Conservation (phyloP, 2,329 filamentous ascomycete genomes). For the Penicillium expansum region DNA sequence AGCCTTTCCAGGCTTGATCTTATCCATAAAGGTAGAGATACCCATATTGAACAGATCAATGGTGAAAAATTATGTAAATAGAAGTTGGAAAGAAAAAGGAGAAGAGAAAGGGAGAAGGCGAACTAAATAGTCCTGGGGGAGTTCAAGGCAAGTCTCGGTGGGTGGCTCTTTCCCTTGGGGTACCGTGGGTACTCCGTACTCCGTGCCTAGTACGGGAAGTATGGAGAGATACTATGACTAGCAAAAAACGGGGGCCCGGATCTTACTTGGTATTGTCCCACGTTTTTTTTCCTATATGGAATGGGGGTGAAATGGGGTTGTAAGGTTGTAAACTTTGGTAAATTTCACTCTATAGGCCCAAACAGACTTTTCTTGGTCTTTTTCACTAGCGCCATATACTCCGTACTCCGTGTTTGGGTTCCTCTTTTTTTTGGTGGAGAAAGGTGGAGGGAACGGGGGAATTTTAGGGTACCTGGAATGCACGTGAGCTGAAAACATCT, state of each 20-base stretch:
- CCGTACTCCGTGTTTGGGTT: conserved; percentile 26
- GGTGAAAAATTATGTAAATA: background rate
- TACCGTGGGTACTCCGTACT: conserved; percentile 12
- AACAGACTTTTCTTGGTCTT: background rate
- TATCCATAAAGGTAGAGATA: conserved; percentile 28
- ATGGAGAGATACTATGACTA: background rate
- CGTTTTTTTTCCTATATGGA: conserved; percentile 12
- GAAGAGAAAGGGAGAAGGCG: conserved; percentile 12
- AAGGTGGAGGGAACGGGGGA: conserved; percentile 21
- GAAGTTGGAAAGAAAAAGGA: background rate
- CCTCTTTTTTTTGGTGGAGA: conserved; percentile 21
- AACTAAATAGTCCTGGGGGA: conserved; percentile 25
- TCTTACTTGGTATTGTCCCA: conserved; percentile 24
- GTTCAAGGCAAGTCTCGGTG: conserved; percentile 1
- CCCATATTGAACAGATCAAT: conserved; percentile 26
- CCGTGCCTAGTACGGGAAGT: background rate
- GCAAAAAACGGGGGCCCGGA: conserved; percentile 33
- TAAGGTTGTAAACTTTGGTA: conserved; percentile 23
- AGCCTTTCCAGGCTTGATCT: conserved; percentile 28
- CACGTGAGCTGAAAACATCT: conserved; percentile 20
- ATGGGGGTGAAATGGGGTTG: conserved; percentile 18
- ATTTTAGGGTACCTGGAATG: conserved; percentile 9
- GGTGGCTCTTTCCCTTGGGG: conserved; percentile 18
- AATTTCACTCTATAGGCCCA: conserved; percentile 27
- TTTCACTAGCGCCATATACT: conserved; percentile 17